Conservation (phyloP, 2,329 filamentous ascomycete species). For the Ophiocordyceps camponoti-leonardi region DNA sequence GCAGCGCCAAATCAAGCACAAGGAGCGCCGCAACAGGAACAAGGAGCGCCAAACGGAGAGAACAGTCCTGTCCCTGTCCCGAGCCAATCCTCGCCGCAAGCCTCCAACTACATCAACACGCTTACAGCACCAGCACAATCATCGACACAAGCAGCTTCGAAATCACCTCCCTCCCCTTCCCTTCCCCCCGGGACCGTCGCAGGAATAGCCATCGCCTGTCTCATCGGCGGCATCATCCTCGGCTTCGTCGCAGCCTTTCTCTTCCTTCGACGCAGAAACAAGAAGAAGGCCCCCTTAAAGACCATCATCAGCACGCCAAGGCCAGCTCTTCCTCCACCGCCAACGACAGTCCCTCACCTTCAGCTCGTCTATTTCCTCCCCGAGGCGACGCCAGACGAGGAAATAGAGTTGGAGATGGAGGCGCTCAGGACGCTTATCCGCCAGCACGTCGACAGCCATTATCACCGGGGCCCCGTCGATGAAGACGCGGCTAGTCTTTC, state of each 20-base stretch:
- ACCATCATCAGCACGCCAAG: not conserved
- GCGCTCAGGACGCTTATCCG: constrained; percentile 17
- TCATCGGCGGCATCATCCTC: constrained; percentile 10
- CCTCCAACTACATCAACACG: too few species aligned
- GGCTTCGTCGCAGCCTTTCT: constrained; percentile 10
- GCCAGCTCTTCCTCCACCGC: not conserved
- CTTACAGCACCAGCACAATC: not conserved
- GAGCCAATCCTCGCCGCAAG: too few species aligned
- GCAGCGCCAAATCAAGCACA: too few species aligned
- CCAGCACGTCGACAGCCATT: constrained; percentile 22
- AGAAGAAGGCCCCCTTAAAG: not conserved
- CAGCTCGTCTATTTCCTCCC: constrained; percentile 19
- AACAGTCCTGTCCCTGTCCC: too few species aligned
- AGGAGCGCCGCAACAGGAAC: too few species aligned
- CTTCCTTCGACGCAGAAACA: constrained; percentile 8
- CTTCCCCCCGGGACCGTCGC: not conserved
- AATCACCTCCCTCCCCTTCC: not conserved
- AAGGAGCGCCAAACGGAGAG: too few species aligned
- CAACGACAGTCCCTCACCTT: constrained; percentile 6
- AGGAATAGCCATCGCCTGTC: constrained; percentile 9
- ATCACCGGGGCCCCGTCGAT: constrained; percentile 12
- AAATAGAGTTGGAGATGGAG: constrained; percentile 15
- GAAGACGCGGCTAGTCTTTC: not conserved
- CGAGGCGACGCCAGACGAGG: constrained; percentile 17
- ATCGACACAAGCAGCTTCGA: not conserved